A percentile compares a stretch with the other conserved stretches of the same genome.
Evolutionary conservation across 1,139 yeast genomes (phyloP).

Genomic region (Candida freyschussii): DNA sequence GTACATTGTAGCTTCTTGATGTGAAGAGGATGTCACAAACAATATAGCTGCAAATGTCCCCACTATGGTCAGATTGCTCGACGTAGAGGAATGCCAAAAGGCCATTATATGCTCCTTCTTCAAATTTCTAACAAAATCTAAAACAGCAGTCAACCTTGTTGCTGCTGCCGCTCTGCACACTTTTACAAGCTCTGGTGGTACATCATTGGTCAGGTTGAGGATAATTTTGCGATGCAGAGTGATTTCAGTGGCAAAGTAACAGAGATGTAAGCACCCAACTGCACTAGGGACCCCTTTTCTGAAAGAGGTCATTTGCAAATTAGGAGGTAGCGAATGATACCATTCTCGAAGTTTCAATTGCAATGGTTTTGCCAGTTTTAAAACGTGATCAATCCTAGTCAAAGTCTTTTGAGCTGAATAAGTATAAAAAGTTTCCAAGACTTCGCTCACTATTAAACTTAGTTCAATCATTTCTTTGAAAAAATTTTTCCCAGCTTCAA

Average conservation of each 20-base stretch:
- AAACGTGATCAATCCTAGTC: slow-evolving; percentile 56
- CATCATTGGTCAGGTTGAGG: slow-evolving; percentile 29
- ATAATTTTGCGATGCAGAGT: slow-evolving; percentile 79
- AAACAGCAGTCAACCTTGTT: slow-evolving; percentile 73
- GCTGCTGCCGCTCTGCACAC: slow-evolving; percentile 85
- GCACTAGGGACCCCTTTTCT: slow-evolving; percentile 34
- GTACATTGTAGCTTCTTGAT: slow-evolving; percentile 60
- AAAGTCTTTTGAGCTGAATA: slow-evolving; percentile 54
- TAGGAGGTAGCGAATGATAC: slow-evolving; percentile 75
- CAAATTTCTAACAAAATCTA: slow-evolving; percentile 71
- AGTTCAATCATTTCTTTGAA: slow-evolving; percentile 68
- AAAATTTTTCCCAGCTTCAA: slow-evolving; percentile 65
- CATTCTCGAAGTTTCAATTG: slow-evolving; percentile 75
- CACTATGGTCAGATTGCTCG: slow-evolving; percentile 71
- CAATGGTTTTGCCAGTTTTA: slow-evolving; percentile 76
- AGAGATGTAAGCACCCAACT: slow-evolving; percentile 74
- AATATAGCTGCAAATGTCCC: slow-evolving; percentile 84
- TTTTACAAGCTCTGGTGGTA: slow-evolving; percentile 55
- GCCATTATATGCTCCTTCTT: slow-evolving; percentile 79
- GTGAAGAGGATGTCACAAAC: slow-evolving; percentile 53
- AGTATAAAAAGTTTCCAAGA: slow-evolving; percentile 65
- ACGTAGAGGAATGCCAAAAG: slow-evolving; percentile 83
- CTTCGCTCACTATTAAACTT: slow-evolving; percentile 67
- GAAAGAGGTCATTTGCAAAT: slow-evolving; percentile 45
- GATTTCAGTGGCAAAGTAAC: slow-evolving; percentile 84